Conservation (phyloP, 495 filamentous ascomycete genomes). For the Penicillium manginii region DNA sequence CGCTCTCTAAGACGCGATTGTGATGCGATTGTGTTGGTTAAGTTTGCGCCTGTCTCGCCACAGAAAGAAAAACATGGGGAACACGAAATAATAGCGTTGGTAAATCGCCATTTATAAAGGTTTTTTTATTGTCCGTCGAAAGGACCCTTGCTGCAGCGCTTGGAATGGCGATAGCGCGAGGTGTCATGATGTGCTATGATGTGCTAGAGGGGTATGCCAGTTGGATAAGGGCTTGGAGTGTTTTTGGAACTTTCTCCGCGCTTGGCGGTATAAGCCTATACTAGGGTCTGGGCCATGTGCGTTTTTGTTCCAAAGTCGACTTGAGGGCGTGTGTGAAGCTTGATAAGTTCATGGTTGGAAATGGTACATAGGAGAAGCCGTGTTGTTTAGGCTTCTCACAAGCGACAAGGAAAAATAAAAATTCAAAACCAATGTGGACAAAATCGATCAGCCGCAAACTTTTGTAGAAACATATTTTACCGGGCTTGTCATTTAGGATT, state of each 20-base stretch:
- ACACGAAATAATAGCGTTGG: neutral
- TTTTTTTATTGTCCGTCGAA: neutral
- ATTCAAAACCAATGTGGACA: neutral
- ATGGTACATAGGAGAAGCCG: no score
- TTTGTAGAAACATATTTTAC: neutral
- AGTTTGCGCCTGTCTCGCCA: neutral
- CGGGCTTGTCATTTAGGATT: no score
- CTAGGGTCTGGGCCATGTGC: neutral
- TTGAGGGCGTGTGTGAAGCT: no score
- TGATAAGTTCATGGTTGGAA: no score
- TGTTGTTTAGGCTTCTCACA: no score
- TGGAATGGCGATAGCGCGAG: constrained; percentile 8
- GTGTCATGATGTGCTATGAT: constrained; percentile 10
- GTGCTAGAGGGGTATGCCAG: constrained; percentile 9
- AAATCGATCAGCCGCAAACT: neutral
- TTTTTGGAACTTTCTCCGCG: neutral
- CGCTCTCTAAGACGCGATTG: neutral
- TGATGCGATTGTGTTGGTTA: neutral
- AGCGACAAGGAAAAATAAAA: no score
- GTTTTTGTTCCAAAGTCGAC: no score
- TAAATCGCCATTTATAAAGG: neutral
- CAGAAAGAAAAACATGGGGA: neutral
- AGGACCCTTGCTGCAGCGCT: neutral
- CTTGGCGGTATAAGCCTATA: neutral
- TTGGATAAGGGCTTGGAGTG: neutral